Base-by-base conservation (phyloP, 768 basidiomycete genomes). In the Naganishia friedmannii region DNA sequence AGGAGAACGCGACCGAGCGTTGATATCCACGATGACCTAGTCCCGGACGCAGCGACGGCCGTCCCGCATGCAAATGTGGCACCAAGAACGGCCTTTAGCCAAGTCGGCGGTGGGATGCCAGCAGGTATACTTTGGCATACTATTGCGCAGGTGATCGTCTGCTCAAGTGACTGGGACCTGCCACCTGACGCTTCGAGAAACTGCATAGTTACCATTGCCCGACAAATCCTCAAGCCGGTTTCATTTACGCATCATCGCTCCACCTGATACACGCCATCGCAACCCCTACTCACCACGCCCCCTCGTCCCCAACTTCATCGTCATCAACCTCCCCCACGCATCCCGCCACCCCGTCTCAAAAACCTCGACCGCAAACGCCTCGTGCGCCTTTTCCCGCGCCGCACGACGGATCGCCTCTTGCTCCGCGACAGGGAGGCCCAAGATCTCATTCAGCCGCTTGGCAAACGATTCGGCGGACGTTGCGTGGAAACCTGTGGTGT, bases 401-500 rank as follows among this genome's bases (percentile, higher is more conserved):
- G 91, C 83, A 69, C 82, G 79, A 5, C 93, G 84, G 77, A 93
- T 86, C 0, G 84, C 86, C n/a, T 84, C 70, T 63, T 88, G 87
- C 28, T 87, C 86, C 37, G 82, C 83, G 2, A 78, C 60, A 6
- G 86, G 77, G 63, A 93, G 84, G 8, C 84, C 83, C 39, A 96
- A 78, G 19, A 86, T 88, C 29, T 83, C 81, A 73, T 90, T 86
- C 63, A 94, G 83, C 4, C 85, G 86, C 21, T 83, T 83, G 1
- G 91, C 89, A 73, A 91, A 94, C 34, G 85, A 84, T 53, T 85
- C 83, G 0, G 87, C 79, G 1, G 86, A 85, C 2, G 82, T 86
- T 1, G 92, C 93, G 77, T 95, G 93, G 79, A 87, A 94, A 28
- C 94, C 94, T 86, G 81, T 79, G 0, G 73, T 73, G 7, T 39